These are phyloP conservation scores for Acer saccharum DNA, from an alignment of 345 rosid genomes.

Conservation along the genomic window DNA sequence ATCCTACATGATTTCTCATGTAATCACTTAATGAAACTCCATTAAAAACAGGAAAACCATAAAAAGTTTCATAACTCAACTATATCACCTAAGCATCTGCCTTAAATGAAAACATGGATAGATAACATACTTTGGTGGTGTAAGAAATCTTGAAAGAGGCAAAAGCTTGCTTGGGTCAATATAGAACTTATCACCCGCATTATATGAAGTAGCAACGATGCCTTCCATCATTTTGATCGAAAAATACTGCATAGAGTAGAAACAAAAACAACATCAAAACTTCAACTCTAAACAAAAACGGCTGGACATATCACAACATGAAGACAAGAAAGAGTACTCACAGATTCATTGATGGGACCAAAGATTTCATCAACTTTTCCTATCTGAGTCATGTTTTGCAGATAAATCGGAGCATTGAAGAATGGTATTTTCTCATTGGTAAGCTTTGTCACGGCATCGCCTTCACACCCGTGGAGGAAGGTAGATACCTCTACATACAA, in stretches of 20 bases:
- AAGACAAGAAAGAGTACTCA: conserved; percentile 25
- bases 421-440: conserved; percentile 76
- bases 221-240: conserved; percentile 96
- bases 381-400: conserved; percentile 87
- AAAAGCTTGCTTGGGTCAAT: conserved; percentile 80
- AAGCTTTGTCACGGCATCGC: conserved; percentile 95
- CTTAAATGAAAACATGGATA: neutral
- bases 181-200: conserved; percentile 77
- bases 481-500: conserved; percentile 63
- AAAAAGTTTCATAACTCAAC: neutral
- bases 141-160: conserved; percentile 84
- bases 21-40: neutral
- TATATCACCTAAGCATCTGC: neutral
- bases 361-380: conserved; percentile 97
- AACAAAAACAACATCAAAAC: neutral
- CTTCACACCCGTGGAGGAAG: conserved; percentile 88
- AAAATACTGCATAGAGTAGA: conserved; percentile 46
- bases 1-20: neutral
- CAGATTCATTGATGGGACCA: conserved; percentile 96
- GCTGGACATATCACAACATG: neutral
- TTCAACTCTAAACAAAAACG: neutral
- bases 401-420: conserved; percentile 83
- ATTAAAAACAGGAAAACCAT: neutral
- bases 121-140: conserved; percentile 83
- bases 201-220: conserved; percentile 82